These are phyloP conservation scores for Sporisorium graminicola DNA, from an alignment of 1,284 basidiomycete genomes.

Conservation along the genomic window DNA sequence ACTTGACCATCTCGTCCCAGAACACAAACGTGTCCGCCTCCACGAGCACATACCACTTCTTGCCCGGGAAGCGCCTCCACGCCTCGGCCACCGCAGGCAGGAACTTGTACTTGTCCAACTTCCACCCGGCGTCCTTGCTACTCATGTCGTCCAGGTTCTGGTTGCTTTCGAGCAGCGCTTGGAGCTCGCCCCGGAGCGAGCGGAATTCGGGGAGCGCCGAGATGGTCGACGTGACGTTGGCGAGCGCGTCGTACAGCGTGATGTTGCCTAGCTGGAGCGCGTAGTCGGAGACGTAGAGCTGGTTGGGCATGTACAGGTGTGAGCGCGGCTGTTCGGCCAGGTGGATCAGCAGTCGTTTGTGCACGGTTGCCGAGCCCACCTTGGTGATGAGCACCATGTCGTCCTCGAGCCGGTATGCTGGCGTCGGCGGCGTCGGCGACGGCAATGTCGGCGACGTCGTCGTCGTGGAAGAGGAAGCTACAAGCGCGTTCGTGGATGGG, in stretches of 20 bases:
- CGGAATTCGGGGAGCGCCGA: conserved; percentile 15
- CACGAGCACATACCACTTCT: conserved; percentile 53
- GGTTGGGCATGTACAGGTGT: conserved; percentile 24
- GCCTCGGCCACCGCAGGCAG: conserved; percentile 46
- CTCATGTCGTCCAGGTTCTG: conserved; percentile 23
- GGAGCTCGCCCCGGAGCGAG: conserved; percentile 14
- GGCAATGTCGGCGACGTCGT: too few species aligned
- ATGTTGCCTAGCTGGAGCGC: conserved; percentile 23
- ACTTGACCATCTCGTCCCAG: conserved; percentile 35
- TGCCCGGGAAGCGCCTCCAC: conserved; percentile 23
- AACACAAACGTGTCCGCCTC: conserved; percentile 60
- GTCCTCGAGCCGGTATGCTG: conserved; percentile 28
- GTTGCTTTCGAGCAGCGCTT: conserved; percentile 4
- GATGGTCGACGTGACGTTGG: conserved; percentile 33
- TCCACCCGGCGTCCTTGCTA: conserved; percentile 41
- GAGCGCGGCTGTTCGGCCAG: conserved; percentile 18
- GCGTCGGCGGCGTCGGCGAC: too few species aligned
- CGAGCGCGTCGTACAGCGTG: conserved; percentile 33
- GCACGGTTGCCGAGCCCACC: conserved; percentile 36
- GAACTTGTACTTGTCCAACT: conserved; percentile 58
- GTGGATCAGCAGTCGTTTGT: conserved; percentile 37
- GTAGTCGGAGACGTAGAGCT: conserved; percentile 39
- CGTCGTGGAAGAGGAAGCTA: too few species aligned
- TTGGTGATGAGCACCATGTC: conserved; percentile 51
- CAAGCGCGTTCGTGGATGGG: too few species aligned